These are phyloP conservation scores for Populus tomentosa DNA, from an alignment of 441 rosid species.

Conservation along the genomic window DNA sequence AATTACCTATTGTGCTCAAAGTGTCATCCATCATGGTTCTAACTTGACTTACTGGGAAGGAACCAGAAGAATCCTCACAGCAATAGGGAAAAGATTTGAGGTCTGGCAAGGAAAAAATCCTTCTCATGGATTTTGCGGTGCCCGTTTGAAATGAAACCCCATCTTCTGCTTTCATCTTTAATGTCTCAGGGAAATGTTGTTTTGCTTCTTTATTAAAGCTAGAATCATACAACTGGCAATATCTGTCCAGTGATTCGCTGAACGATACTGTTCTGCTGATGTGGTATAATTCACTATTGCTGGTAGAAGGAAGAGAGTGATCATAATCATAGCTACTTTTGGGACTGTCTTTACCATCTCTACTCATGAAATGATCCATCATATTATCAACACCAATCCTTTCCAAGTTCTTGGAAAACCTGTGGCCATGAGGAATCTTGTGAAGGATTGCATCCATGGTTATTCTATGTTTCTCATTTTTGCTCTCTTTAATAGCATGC, in stretches of 20 bases:
- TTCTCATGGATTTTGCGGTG: conserved; percentile 35
- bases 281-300: conserved; percentile 16
- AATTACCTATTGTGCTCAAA: neutral
- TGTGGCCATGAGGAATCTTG: conserved; percentile 57
- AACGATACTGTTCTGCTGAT: conserved; percentile 52
- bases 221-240: conserved; percentile 53
- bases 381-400: conserved; percentile 29
- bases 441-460: conserved; percentile 79
- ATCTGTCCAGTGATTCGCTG: conserved; percentile 54
- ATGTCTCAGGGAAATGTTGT: conserved; percentile 23
- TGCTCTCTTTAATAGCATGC: conserved; percentile 49
- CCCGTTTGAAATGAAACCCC: conserved; percentile 12
- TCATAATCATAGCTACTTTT: conserved; percentile 10
- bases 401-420: conserved; percentile 49
- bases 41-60: conserved; percentile 16
- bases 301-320: conserved; percentile 7
- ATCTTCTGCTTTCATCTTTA: conserved; percentile 29
- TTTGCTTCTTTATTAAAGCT: conserved; percentile 48
- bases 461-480: conserved; percentile 61
- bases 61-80: conserved; percentile 24
- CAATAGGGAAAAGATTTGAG: conserved; percentile 28
- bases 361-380: conserved; percentile 16
- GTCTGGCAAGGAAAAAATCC: conserved; percentile 64
- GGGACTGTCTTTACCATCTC: conserved; percentile 16
- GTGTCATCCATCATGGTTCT: conserved; percentile 1